phyloP scores from a whole-genome alignment of 306 rosid species.

The Malus orientalis region DNA sequence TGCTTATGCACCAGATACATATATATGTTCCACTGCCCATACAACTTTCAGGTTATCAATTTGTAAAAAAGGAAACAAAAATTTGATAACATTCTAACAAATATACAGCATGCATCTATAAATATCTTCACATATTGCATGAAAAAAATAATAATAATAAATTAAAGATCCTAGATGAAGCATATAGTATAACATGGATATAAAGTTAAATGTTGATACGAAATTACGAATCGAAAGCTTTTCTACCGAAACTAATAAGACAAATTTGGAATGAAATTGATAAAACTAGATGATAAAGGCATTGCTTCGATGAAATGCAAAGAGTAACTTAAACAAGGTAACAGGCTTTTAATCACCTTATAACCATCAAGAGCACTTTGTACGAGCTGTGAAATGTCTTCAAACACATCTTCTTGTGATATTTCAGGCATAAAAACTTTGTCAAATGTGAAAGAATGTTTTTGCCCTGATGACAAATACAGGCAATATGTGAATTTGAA shows the following conservation, averaged over 20 bases:
- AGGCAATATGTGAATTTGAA: slow-evolving; percentile 15
- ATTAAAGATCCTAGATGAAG: neutral
- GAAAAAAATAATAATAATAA: neutral
- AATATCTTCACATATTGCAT: neutral
- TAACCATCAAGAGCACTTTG: slow-evolving; percentile 99
- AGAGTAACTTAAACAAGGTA: neutral
- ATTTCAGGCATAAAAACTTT: slow-evolving; percentile 78
- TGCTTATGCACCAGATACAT: neutral
- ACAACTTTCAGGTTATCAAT: neutral
- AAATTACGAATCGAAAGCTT: neutral
- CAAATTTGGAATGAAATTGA: neutral
- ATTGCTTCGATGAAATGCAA: neutral
- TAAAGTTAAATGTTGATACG: neutral
- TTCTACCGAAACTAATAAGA: neutral
- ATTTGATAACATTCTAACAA: neutral
- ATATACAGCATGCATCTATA: neutral
- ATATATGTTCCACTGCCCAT: neutral
- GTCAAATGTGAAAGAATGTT: slow-evolving; percentile 82
- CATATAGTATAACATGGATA: neutral
- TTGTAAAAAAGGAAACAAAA: neutral
- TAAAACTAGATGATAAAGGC: neutral
- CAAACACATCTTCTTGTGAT: slow-evolving; percentile 78
- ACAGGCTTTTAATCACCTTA: slow-evolving; percentile 51
- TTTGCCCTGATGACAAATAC: slow-evolving; percentile 56
- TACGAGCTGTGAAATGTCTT: slow-evolving; percentile 92